Evolutionary conservation across 2,329 filamentous ascomycete species (phyloP).

Genomic region (Dactylonectria estremocensis): DNA sequence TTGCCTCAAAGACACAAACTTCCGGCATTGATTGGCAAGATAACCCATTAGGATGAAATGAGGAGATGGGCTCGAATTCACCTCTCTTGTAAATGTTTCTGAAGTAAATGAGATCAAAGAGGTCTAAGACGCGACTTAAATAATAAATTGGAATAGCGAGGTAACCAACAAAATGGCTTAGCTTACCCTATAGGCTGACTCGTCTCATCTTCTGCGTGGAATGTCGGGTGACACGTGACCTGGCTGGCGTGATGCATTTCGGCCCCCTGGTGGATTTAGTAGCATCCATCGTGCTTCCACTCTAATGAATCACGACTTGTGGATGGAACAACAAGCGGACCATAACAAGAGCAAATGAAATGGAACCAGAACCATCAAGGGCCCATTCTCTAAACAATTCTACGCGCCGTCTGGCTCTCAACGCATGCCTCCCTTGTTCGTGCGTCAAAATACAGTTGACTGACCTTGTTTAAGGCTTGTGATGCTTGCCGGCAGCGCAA

Average conservation of each 20-base stretch:
- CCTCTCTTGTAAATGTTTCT: too few species aligned
- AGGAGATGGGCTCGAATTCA: too few species aligned
- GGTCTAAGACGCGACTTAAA: too few species aligned
- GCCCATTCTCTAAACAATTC: not conserved
- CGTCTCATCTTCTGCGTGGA: not conserved
- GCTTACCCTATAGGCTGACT: too few species aligned
- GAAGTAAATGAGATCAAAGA: too few species aligned
- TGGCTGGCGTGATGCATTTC: not conserved
- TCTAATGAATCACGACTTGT: not conserved
- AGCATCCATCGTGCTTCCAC: not conserved
- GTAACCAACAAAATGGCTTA: too few species aligned
- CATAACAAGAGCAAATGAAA: not conserved
- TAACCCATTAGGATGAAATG: too few species aligned
- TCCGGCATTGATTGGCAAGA: too few species aligned
- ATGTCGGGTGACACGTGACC: not conserved
- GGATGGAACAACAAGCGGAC: not conserved
- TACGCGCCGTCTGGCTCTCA: constrained; percentile 26
- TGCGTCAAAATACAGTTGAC: too few species aligned
- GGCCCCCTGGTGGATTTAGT: not conserved
- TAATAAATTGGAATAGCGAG: too few species aligned
- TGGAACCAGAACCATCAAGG: constrained; percentile 7
- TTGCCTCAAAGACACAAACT: too few species aligned
- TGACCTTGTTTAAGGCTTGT: constrained; percentile 27
- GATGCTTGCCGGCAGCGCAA: constrained; percentile 37
- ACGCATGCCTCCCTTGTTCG: not conserved